Evolutionary conservation across 2,329 filamentous ascomycete species (phyloP).

Genomic region (Colletotrichum ledebouriae): DNA sequence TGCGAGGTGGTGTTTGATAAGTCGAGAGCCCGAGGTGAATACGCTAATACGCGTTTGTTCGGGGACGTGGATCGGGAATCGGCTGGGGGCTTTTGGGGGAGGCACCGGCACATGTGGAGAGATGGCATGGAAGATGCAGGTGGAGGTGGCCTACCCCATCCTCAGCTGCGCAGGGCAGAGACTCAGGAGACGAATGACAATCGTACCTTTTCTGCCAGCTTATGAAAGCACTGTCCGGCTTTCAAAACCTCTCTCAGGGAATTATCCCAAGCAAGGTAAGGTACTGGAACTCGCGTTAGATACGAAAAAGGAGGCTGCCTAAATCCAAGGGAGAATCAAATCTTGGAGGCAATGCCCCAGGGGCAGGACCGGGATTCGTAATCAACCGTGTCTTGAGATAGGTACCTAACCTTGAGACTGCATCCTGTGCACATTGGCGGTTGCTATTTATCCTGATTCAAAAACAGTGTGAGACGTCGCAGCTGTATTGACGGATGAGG

Average conservation of each 20-base stretch:
- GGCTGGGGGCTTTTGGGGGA: neutral
- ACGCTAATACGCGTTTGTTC: constrained; percentile 29
- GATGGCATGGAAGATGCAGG: neutral
- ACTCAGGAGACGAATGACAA: too few relatives aligned
- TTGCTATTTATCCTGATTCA: neutral
- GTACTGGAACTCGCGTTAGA: too few relatives aligned
- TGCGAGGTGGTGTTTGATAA: constrained; percentile 12
- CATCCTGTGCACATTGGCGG: neutral
- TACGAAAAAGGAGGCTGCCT: too few relatives aligned
- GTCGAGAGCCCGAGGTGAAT: neutral
- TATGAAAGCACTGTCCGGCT: neutral
- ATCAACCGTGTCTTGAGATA: neutral
- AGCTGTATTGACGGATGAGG: constrained; percentile 17
- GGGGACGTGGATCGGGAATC: neutral
- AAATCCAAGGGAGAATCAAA: too few relatives aligned
- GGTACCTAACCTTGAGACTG: neutral
- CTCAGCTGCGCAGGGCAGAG: too few relatives aligned
- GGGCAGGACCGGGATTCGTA: constrained; percentile 17
- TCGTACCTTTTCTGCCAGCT: neutral
- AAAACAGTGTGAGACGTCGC: neutral
- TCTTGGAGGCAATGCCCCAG: neutral
- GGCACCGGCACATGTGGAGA: neutral
- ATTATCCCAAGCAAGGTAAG: neutral
- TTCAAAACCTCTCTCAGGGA: neutral
- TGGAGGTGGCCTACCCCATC: neutral